A percentile compares a stretch with the other conserved stretches of the same genome.
Conservation (phyloP, 2,329 filamentous ascomycete species). For the Teratosphaeria viscida region DNA sequence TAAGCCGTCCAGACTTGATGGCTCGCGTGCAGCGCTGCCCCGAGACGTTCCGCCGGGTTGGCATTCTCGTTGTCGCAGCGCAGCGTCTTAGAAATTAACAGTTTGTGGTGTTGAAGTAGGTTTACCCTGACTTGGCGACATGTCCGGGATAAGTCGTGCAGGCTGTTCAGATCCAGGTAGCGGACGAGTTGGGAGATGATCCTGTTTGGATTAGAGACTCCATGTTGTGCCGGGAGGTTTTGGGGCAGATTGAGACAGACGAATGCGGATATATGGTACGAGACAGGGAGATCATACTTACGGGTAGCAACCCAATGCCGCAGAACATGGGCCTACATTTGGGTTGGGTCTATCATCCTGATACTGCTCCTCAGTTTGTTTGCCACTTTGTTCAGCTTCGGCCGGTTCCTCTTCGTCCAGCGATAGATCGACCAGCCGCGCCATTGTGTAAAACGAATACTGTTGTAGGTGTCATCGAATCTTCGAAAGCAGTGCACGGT, state of each 20-base stretch:
- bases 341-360: conserved; percentile 31
- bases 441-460: conserved; percentile 23
- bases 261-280: not conserved
- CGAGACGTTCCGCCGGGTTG: conserved; percentile 45
- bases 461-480: not conserved
- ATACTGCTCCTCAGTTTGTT: not conserved
- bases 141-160: conserved; percentile 72
- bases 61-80: conserved; percentile 64
- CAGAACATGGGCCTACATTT: conserved; percentile 49
- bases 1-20: conserved; percentile 15
- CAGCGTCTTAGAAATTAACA: conserved; percentile 64
- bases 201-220: conserved; percentile 36
- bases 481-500: not conserved
- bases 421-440: conserved; percentile 34
- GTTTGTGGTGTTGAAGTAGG: conserved; percentile 65
- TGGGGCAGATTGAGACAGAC: not conserved
- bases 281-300: conserved; percentile 25
- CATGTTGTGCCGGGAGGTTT: not conserved
- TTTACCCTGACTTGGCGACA: conserved; percentile 70
- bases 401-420: conserved; percentile 23
- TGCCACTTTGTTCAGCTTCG: conserved; percentile 4
- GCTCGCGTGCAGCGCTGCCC: conserved; percentile 23
- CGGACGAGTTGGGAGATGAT: conserved; percentile 66
- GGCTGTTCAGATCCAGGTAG: conserved; percentile 73
- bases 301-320: conserved; percentile 57